Evolutionary conservation across 2,329 filamentous ascomycete genomes (phyloP).

Genomic region (Diplocarpon mali): DNA sequence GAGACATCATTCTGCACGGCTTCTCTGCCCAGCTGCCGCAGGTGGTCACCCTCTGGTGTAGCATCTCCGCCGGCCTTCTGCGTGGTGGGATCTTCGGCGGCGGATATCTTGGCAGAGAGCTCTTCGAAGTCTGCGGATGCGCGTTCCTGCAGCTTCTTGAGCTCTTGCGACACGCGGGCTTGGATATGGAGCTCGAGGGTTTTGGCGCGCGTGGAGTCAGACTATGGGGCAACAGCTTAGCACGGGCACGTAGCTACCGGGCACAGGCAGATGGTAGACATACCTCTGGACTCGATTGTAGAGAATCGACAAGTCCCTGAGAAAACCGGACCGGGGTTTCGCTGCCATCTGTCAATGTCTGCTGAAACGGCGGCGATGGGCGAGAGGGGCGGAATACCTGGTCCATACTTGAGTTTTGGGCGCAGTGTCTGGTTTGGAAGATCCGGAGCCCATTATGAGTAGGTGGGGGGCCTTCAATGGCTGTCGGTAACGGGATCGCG

Average conservation of each 20-base stretch:
- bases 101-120: conserved; percentile 53
- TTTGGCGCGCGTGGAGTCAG: conserved; percentile 76
- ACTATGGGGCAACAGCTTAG: conserved; percentile 41
- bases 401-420: conserved; percentile 25
- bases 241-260: neutral
- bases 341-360: conserved; percentile 28
- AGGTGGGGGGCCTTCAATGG: conserved; percentile 8
- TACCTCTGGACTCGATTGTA: conserved; percentile 83
- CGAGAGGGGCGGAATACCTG: conserved; percentile 12
- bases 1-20: conserved; percentile 49
- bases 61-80: conserved; percentile 3
- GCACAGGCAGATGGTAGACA: neutral
- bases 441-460: conserved; percentile 24
- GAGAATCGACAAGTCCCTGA: conserved; percentile 67
- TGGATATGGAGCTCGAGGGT: conserved; percentile 81
- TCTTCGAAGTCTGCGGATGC: conserved; percentile 59
- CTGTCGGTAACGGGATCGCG: too few species aligned
- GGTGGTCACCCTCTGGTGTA: conserved; percentile 25
- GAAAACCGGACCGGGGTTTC: conserved; percentile 61
- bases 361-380: neutral
- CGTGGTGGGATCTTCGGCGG: conserved; percentile 8
- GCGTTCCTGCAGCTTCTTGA: conserved; percentile 64
- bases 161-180: conserved; percentile 73
- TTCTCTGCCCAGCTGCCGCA: conserved; percentile 30
- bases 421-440: conserved; percentile 22